Evolutionary conservation across 2,329 filamentous ascomycete genomes (phyloP), one percentile per base, ranked within the genome.

Genomic region (Allantophomopsis cytisporea): DNA sequence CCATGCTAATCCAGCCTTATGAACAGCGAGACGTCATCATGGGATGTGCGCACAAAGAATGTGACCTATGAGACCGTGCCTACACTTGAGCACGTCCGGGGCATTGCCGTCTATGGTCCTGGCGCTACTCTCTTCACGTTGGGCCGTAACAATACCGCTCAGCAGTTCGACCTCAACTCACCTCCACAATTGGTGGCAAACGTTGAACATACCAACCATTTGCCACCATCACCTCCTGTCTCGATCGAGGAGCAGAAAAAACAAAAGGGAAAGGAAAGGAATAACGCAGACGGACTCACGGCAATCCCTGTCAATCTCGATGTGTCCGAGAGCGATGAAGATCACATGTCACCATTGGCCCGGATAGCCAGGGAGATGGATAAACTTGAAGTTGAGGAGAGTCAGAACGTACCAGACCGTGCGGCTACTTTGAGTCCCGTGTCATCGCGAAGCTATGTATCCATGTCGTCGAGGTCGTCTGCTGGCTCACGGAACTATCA

Each of bases 11-110:
- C 51, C 43, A 42, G 42, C 23, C 43, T 44, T 39, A 41, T 35
- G 36, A 46, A 51, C 55, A 87, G 88, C 40, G 83, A 94, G 68
- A 94, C 88, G 31, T 79, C 84, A 51, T 82, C 87, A 42, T 98
- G 91, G 89, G 91, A 98, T 66, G 91, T 98, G 35, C 76, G 88
- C 46, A 98, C 91, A n/a, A 96, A 96, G 58, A 81, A 94, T 54
- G 87, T 98, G 50, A 88, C 86, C 3, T 93, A 79, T 59, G 88
- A 95, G 53, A 72, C 75, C 42, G 83, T 96, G 41, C 87, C 88
- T 5, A 95, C 87, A 1, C 69, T 88, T 6, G 80, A 91, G 31
- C 77, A 81, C 47, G 74, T 95, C 42, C 74, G 75, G 45, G 89
- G 85, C 13, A 71, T 98, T 34, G 82, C 88, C 35, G 82, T 88